Evolutionary conservation across 805 yeast genomes (phyloP).

Genomic region (Ogataea henricii): DNA sequence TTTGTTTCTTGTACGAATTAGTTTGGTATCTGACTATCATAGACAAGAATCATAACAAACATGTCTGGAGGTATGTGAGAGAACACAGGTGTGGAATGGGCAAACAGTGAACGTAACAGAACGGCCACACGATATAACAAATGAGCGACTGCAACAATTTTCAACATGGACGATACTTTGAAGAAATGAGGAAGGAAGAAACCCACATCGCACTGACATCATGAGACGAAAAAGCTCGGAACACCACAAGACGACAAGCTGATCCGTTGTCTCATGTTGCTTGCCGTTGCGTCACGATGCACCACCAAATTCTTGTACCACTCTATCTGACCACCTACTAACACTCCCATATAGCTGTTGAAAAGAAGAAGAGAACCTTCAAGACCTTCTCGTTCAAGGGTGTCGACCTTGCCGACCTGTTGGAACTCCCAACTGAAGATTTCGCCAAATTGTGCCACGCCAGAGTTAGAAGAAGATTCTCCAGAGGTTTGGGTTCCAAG

Average conservation of each 20-base stretch:
- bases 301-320: background rate
- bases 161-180: too few relatives aligned
- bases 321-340: constrained; percentile 20
- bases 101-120: background rate
- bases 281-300: too few relatives aligned
- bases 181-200: too few relatives aligned
- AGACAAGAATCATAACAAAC: constrained; percentile 13
- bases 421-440: constrained; percentile 94
- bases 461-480: constrained; percentile 99
- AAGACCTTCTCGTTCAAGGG: constrained; percentile 99
- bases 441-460: constrained; percentile 96
- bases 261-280: too few relatives aligned
- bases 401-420: constrained; percentile 91
- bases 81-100: background rate
- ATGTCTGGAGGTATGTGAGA: constrained; percentile 32
- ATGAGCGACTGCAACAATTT: too few relatives aligned
- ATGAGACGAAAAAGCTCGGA: too few relatives aligned
- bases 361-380: constrained; percentile 86
- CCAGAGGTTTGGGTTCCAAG: constrained; percentile 94
- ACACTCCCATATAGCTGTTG: constrained; percentile 41
- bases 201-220: too few relatives aligned
- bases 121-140: background rate
- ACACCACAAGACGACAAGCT: too few relatives aligned
- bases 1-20: constrained; percentile 5
- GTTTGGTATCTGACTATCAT: constrained; percentile 5